Base-by-base conservation (phyloP, 805 yeast species). In the Schizosaccharomyces cryophilus region DNA sequence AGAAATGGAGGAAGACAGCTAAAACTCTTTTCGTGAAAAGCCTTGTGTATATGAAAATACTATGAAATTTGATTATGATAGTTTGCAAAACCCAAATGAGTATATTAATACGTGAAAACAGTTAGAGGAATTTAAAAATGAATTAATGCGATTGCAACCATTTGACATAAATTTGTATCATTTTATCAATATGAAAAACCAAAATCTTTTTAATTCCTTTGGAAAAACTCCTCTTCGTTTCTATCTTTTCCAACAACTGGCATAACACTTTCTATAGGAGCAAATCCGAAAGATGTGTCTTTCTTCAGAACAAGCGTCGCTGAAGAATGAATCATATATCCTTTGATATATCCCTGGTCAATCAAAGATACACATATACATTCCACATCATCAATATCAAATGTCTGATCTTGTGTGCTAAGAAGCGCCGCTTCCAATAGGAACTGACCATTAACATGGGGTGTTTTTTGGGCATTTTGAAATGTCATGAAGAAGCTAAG, bases 1-100 rank as follows among this genome's bases (percentile, higher is more conserved):
- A 29, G 56, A 51, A 51, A 51, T 24, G 35, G 71, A 78, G 1
- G 68, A 70, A 0, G 68, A 75, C n/a, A 87, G 77, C 68, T 70
- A 71, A 5, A 84, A 88, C 0, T 89, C 89, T 35, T 35, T 35
- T 35, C 40, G 17, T 11, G 11, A 35, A 35, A 4, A 9, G n/a
- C 13, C 13, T 7, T 35, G 38, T 7, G 13, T 1, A 7, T 35
- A 35, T 35, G 13, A 35, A 11, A 11, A 2, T 35, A 11, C 40
- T 35, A 35, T 35, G 40, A 35, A n/a, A 1, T 35, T 35, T 35
- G 40, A 35, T 35, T 13, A 35, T 35, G 13, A 35, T 11, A 35
- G 13, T 35, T 6, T 35, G 9, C 13, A 15, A 35, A 11, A 35
- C 13, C 40, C 15, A 35, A 35, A 35, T 9, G 17, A 35, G 15